Evolutionary conservation across 352 stramenopile genomes (phyloP).

Genomic region (Plasmopara halstedii): DNA sequence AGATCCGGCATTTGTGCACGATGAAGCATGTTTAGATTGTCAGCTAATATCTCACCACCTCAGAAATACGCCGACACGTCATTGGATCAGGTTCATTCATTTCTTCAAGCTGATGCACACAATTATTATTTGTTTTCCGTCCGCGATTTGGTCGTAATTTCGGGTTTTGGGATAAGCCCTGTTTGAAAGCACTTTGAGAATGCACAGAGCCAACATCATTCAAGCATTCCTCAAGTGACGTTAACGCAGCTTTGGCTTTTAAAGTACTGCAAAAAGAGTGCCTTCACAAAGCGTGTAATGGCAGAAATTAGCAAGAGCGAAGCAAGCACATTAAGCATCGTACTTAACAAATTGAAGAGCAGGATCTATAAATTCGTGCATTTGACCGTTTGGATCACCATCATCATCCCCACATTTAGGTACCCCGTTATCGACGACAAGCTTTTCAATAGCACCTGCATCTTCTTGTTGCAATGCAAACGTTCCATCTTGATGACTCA

Average conservation of each 20-base stretch:
- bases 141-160: neutral
- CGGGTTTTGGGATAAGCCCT: neutral
- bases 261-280: conserved; percentile 31
- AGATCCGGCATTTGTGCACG: too few relatives aligned
- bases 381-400: neutral
- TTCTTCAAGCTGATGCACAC: neutral
- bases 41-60: conserved; percentile 15
- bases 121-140: conserved; percentile 3
- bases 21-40: neutral
- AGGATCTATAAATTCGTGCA: conserved; percentile 3
- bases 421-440: neutral
- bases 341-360: conserved; percentile 28
- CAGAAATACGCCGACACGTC: conserved; percentile 24
- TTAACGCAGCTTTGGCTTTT: conserved; percentile 9
- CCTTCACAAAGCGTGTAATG: conserved; percentile 6
- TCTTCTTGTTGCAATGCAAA: conserved; percentile 1
- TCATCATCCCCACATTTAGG: neutral
- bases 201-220: neutral
- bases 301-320: neutral
- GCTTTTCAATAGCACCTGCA: conserved; percentile 1
- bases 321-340: neutral
- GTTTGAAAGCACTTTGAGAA: neutral
- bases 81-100: conserved; percentile 22
- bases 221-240: conserved; percentile 15
- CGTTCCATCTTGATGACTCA: conserved; percentile 3